phyloP scores from a whole-genome alignment of 2,329 filamentous ascomycete genomes.

The Acarospora socialis region DNA sequence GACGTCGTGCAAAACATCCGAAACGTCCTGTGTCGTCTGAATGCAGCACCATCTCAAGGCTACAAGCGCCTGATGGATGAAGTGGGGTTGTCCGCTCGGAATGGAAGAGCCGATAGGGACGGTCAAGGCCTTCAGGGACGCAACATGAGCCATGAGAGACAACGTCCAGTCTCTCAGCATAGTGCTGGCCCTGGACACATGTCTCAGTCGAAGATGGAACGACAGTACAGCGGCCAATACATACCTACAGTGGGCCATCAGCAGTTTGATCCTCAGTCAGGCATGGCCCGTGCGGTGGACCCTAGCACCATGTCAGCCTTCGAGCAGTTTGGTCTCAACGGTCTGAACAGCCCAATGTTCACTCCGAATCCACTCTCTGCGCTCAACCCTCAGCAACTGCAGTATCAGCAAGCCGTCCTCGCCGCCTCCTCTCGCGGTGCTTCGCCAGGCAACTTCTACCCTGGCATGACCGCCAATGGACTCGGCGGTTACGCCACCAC shows the following conservation, averaged over 20 bases:
- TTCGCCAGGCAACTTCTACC: conserved; percentile 31
- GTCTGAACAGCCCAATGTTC: conserved; percentile 24
- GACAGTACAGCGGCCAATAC: conserved; percentile 29
- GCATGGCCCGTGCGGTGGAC: conserved; percentile 16
- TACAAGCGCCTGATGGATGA: conserved; percentile 99
- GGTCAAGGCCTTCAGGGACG: conserved; percentile 9
- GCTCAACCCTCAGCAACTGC: conserved; percentile 36
- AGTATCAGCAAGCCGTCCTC: conserved; percentile 43
- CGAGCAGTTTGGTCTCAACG: conserved; percentile 26
- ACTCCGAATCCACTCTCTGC: conserved; percentile 26
- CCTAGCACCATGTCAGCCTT: conserved; percentile 16
- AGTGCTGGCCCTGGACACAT: conserved; percentile 20
- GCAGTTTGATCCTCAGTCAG: conserved; percentile 25
- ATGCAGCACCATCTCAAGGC: conserved; percentile 84
- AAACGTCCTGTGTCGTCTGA: conserved; percentile 73
- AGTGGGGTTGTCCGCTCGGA: conserved; percentile 59
- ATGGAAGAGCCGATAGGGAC: conserved; percentile 8
- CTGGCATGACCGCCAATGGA: conserved; percentile 29
- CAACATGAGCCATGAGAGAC: conserved; percentile 21
- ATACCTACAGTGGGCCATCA: conserved; percentile 23
- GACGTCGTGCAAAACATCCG: conserved; percentile 89
- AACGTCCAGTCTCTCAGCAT: conserved; percentile 29
- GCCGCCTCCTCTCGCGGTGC: conserved; percentile 31
- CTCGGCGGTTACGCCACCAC: conserved; percentile 29
- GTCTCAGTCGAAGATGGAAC: conserved; percentile 23